Conservation (phyloP, 2,329 filamentous ascomycete species). For the Talaromyces verruculosus region DNA sequence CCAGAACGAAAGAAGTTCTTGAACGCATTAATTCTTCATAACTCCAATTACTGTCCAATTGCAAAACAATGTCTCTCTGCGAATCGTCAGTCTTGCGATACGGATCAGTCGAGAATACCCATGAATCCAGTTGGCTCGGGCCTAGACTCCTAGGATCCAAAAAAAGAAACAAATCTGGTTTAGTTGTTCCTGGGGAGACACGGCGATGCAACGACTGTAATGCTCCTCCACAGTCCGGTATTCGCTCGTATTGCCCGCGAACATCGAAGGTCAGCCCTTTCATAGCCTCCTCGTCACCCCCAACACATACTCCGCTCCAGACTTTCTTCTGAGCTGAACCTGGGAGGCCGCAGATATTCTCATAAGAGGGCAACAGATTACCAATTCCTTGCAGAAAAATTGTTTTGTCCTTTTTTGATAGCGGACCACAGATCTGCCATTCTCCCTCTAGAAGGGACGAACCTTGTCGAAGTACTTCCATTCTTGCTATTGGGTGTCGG, state of each 20-base stretch:
- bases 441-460: slow-evolving; percentile 38
- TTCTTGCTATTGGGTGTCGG: slow-evolving; percentile 49
- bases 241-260: slow-evolving; percentile 52
- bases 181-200: slow-evolving; percentile 17
- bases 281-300: slow-evolving; percentile 31
- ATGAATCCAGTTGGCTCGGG: slow-evolving; percentile 50
- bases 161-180: slow-evolving; percentile 54
- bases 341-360: slow-evolving; percentile 43
- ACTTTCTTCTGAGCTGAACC: slow-evolving; percentile 44
- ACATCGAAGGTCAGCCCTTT: slow-evolving; percentile 41
- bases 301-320: slow-evolving; percentile 46
- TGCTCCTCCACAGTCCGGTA: slow-evolving; percentile 60
- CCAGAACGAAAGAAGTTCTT: slow-evolving; percentile 25
- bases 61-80: slow-evolving; percentile 47
- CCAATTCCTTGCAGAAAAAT: slow-evolving; percentile 41
- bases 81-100: slow-evolving; percentile 49
- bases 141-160: slow-evolving; percentile 56
- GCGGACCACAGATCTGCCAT: slow-evolving; percentile 49
- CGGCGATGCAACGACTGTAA: slow-evolving; percentile 56
- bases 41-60: slow-evolving; percentile 17
- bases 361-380: slow-evolving; percentile 37
- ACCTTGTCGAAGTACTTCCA: slow-evolving; percentile 35
- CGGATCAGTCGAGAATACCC: slow-evolving; percentile 57
- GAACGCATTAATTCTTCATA: slow-evolving; percentile 4
- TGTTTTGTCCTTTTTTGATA: slow-evolving; percentile 31